Base-by-base conservation (phyloP, 805 yeast species). In the Myxozyma melibiosi region DNA sequence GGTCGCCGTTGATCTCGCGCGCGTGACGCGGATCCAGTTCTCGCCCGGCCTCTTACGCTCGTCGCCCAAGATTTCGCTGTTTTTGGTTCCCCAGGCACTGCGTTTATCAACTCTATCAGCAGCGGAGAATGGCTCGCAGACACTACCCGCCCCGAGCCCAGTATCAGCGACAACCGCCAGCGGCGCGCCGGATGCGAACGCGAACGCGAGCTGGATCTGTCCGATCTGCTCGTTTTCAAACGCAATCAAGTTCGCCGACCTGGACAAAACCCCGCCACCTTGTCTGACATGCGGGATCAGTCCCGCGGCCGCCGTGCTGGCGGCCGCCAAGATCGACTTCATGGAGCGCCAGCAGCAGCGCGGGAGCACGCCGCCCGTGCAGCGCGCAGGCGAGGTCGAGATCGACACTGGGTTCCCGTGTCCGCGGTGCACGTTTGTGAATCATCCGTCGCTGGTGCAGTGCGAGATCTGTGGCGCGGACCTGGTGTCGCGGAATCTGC, bases 381-480 rank as follows among this genome's bases (percentile, higher is more conserved):
- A 50, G 11, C 38, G 40, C 9, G 53, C 56, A n/a, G 35, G 22
- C 11, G 56, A 25, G 4, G 44, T 42, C 14, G 39, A 53, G 31
- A 34, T 45, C 24, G 57, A 45, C 14, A 38, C 34, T 5, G 64
- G 67, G 13, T 65, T 68, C n/a, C 63, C 63, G 18, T 83, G 88
- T 57, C 77, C 82, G 2, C 69, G 75, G 11, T 88, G 96, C 65
- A 88, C 98, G 0, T 92, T 90, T 66, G 73, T 82, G 11, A 94
- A 92, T 69, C 96, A 91, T 70, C 87, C 90, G 0, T 82, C 88
- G 2, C 75, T 92, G 76, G 71, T 77, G 35, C 78, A 76, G 61
- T 92, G 99, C 71, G 99, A 92, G 70, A 79, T 94, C 68, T 92
- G 98, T 73, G 97, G 96, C 0, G 76, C 85, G 0, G 75, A 75